Evolutionary conservation across 495 filamentous ascomycete genomes (phyloP).

Genomic region (Hypoxylon rickii): DNA sequence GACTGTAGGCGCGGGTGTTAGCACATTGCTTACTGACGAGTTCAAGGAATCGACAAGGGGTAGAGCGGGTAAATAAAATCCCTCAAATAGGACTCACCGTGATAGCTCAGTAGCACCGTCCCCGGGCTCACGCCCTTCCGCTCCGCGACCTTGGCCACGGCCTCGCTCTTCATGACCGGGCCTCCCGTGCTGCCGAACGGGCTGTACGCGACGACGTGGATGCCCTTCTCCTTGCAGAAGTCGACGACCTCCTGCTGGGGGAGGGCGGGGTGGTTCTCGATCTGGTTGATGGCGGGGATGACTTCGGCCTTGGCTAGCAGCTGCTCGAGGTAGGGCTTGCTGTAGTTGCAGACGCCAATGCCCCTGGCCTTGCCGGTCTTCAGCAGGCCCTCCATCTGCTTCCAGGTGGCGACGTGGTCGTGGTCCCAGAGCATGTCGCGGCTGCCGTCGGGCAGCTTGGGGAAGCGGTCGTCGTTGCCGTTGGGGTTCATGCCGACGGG

Average conservation of each 20-base stretch:
- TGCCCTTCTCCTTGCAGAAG: slow-evolving; percentile 71
- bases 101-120: slow-evolving; percentile 73
- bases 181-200: slow-evolving; percentile 79
- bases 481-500: slow-evolving; percentile 81
- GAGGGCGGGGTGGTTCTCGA: slow-evolving; percentile 85
- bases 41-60: too few relatives aligned
- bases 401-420: slow-evolving; percentile 76
- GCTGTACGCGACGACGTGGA: slow-evolving; percentile 76
- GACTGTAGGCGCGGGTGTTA: slow-evolving; percentile 51
- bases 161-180: slow-evolving; percentile 69
- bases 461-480: slow-evolving; percentile 76
- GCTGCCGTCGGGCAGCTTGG: slow-evolving; percentile 70
- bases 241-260: slow-evolving; percentile 86
- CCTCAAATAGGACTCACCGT: slow-evolving; percentile 66
- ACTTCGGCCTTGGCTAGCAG: slow-evolving; percentile 68
- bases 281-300: slow-evolving; percentile 85
- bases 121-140: slow-evolving; percentile 67
- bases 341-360: slow-evolving; percentile 87
- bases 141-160: slow-evolving; percentile 70
- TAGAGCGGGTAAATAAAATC: too few relatives aligned
- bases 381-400: slow-evolving; percentile 75
- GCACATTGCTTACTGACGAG: not conserved
- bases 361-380: slow-evolving; percentile 69
- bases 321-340: slow-evolving; percentile 70
- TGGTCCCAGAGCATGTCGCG: slow-evolving; percentile 68